Conservation (phyloP, 2,329 filamentous ascomycete genomes). For the Tricladium varicosporioides region DNA sequence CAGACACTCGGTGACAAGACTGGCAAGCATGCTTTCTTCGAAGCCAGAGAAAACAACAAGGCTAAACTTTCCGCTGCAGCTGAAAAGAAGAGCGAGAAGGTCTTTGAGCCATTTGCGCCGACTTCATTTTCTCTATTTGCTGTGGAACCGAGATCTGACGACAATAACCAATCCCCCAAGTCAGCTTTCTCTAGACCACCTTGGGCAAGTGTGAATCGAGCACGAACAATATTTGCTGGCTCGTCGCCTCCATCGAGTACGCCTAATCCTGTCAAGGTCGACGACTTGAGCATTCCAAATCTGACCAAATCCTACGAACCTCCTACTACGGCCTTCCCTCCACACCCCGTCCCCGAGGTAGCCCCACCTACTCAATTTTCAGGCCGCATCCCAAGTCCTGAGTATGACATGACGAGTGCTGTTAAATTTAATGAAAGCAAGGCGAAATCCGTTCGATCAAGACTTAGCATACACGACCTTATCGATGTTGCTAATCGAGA, state of each 20-base stretch:
- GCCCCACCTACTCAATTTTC: neutral
- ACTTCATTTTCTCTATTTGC: neutral
- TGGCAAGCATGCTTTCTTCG: conserved; percentile 33
- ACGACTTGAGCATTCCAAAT: too few species aligned
- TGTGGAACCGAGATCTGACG: neutral
- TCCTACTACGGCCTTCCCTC: neutral
- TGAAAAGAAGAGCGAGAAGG: conserved; percentile 3
- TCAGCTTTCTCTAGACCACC: too few species aligned
- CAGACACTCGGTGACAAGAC: conserved; percentile 27
- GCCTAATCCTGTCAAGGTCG: neutral
- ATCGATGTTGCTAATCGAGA: conserved; percentile 23
- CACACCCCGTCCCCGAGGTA: neutral
- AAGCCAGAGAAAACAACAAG: conserved; percentile 32
- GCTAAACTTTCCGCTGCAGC: conserved; percentile 14
- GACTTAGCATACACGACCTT: conserved; percentile 31
- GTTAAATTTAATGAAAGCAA: conserved; percentile 27
- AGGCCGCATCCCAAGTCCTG: conserved; percentile 17
- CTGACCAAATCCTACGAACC: neutral
- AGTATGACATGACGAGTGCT: conserved; percentile 32
- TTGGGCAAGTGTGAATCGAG: too few species aligned
- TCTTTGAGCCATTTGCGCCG: neutral
- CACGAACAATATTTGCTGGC: neutral
- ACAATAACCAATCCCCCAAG: neutral
- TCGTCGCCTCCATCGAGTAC: neutral
- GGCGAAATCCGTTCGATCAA: conserved; percentile 21